Evolutionary conservation across 1,284 basidiomycete genomes (phyloP).

Genomic region (Cryptococcus depauperatus): DNA sequence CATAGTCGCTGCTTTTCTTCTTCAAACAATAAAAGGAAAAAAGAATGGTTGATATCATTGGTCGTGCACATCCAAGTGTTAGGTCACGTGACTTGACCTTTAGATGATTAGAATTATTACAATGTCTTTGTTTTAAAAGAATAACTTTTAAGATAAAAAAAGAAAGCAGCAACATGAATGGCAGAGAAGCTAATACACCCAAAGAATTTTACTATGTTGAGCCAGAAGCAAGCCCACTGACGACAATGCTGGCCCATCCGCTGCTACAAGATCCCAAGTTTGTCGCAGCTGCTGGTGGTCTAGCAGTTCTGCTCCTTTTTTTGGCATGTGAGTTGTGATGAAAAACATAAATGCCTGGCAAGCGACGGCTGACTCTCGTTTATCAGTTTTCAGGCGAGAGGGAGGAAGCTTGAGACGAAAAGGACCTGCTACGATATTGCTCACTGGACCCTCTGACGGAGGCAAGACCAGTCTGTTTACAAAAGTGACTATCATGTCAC

Average conservation of each 20-base stretch:
- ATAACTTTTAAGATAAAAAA: no score
- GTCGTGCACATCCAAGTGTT: no score
- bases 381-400: constrained; percentile 13
- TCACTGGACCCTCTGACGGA: constrained; percentile 36
- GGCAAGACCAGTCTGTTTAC: constrained; percentile 42
- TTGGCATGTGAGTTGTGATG: constrained; percentile 17
- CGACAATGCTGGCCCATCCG: constrained; percentile 19
- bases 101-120: no score
- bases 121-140: no score
- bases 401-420: constrained; percentile 11
- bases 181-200: no score
- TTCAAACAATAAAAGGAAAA: no score
- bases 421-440: constrained; percentile 29
- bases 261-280: constrained; percentile 29
- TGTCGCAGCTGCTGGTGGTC: constrained; percentile 25
- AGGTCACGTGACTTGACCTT: no score
- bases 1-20: constrained; percentile 52
- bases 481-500: constrained; percentile 23
- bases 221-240: constrained; percentile 26
- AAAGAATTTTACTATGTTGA: no score
- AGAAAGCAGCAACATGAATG: no score
- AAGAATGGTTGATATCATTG: no score
- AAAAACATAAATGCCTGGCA: neutral
- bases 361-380: neutral
- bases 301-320: constrained; percentile 21